A percentile compares a stretch with the other conserved stretches of the same genome.
phyloP scores from a whole-genome alignment of 495 filamentous ascomycete species.

The Podospora pseudopauciseta region DNA sequence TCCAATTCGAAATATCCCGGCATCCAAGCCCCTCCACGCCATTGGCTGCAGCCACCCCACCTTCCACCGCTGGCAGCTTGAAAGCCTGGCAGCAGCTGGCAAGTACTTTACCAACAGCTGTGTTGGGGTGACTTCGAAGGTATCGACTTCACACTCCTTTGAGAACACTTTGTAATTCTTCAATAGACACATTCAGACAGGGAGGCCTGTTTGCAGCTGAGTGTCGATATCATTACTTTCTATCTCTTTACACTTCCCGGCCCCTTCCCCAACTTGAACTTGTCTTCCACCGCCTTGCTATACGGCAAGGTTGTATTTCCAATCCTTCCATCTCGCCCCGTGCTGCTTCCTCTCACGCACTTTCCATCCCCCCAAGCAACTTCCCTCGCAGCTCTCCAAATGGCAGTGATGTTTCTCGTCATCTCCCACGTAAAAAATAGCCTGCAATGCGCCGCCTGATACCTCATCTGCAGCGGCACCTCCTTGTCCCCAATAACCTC shows the following conservation, averaged over 20 bases:
- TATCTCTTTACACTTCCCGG: constrained; percentile 7
- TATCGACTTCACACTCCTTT: too few species aligned
- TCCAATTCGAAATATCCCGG: background rate
- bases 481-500: constrained; percentile 20
- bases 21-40: background rate
- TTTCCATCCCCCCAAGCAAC: constrained; percentile 30
- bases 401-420: constrained; percentile 40
- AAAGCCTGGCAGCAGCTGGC: background rate
- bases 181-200: too few species aligned
- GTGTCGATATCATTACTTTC: background rate
- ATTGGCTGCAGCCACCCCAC: background rate
- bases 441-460: constrained; percentile 53
- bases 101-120: background rate
- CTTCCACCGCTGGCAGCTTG: background rate
- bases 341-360: constrained; percentile 23
- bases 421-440: constrained; percentile 53
- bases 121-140: too few species aligned
- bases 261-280: constrained; percentile 11
- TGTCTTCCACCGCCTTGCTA: constrained; percentile 12
- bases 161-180: too few species aligned
- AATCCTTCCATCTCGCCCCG: constrained; percentile 16
- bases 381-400: constrained; percentile 47
- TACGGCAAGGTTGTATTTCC: constrained; percentile 9
- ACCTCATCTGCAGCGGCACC: constrained; percentile 49
- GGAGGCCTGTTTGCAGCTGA: too few species aligned